Evolutionary conservation across 2,329 filamentous ascomycete genomes (phyloP), one percentile per base, ranked within the genome.

Genomic region (Gremmenia infestans): DNA sequence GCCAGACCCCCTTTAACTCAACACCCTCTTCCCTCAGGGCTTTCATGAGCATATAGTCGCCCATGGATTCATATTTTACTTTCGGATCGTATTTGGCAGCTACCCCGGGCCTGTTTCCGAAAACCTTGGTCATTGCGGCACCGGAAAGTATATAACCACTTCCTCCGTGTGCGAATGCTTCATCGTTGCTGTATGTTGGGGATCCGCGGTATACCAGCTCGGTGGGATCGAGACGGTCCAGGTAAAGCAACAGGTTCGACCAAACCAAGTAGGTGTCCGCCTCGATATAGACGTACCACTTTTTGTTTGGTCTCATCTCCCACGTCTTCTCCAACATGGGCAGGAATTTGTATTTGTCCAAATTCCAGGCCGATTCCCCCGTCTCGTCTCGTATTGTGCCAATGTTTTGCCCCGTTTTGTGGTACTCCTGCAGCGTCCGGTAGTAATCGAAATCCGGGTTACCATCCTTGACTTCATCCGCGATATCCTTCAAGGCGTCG

Each of bases 311-410:
- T 14, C 75, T 73, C 67, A 78, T 67, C 17, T 67, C 61, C 62
- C 76, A 82, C 0, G 77, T 68, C 69, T 80, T 80, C 67, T 81
- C 76, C 15, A 80, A 75, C 64, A 82, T 81, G 65, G 81, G 80
- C 45, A 81, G 71, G 65, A 81, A 82, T 69, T 84, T 84, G 72
- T 81, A 83, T 69, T 81, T 82, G 72, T 83, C 81, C 37, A 83
- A 68, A 14, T 71, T 73, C 81, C 80, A 83, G 2, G 72, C 73
- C 7, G 22, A 51, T 28, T 74, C 71, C 17, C 60, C 53, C 65
- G 71, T 61, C 68, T 17, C 63, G 55, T 43, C 66, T 66, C 45
- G 71, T 12, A 54, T 12, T 69, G 66, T 71, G 59, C 73, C 74
- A 58, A 78, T 77, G 39, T 76, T 72, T 62, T 75, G 74, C 50